A percentile compares a stretch with the other conserved stretches of the same genome.
Conservation (phyloP, 108 stramenopile genomes). For the Cafeteria roenbergensis region DNA sequence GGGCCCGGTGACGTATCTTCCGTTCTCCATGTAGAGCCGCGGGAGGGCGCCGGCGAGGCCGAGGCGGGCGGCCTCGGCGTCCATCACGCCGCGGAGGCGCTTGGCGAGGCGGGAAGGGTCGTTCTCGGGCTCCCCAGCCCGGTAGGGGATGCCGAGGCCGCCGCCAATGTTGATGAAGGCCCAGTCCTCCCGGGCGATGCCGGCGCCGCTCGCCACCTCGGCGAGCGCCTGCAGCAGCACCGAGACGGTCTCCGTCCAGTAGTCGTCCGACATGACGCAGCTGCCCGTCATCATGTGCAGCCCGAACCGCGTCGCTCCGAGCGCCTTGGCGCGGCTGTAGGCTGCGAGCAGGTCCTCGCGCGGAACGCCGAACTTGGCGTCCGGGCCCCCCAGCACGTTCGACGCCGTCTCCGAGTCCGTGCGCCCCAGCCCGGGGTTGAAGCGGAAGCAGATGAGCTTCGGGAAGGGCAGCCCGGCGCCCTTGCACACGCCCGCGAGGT, state of each 20-base stretch:
- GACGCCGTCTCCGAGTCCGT: slow-evolving; percentile 12
- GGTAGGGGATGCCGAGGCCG: slow-evolving; percentile 19
- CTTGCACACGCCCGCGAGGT: not conserved
- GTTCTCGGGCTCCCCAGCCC: slow-evolving; percentile 14
- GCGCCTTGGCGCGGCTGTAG: slow-evolving; percentile 15
- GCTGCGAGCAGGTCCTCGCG: slow-evolving; percentile 14
- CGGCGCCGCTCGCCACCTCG: slow-evolving; percentile 4
- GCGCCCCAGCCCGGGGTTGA: slow-evolving; percentile 20
- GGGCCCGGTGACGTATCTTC: slow-evolving; percentile 19
- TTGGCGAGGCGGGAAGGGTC: slow-evolving; percentile 2
- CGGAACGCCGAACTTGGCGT: slow-evolving; percentile 24
- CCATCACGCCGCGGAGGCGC: slow-evolving; percentile 4
- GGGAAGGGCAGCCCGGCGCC: slow-evolving; percentile 7
- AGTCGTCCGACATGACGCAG: slow-evolving; percentile 19
- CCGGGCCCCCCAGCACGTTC: slow-evolving; percentile 22
- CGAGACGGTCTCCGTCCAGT: slow-evolving; percentile 16
- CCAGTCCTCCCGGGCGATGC: slow-evolving; percentile 10
- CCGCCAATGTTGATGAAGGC: slow-evolving; percentile 20
- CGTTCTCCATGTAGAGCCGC: slow-evolving; percentile 22
- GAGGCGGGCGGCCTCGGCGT: not conserved
- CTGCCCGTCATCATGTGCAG: slow-evolving; percentile 26
- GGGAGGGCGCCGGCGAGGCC: not conserved
- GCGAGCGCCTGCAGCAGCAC: slow-evolving; percentile 9
- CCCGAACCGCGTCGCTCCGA: slow-evolving; percentile 17
- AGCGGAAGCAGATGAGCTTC: slow-evolving; percentile 14